These are phyloP conservation scores for Wallacemonas sp. DNA, from an alignment of 208 protist species.

Conservation along the genomic window DNA sequence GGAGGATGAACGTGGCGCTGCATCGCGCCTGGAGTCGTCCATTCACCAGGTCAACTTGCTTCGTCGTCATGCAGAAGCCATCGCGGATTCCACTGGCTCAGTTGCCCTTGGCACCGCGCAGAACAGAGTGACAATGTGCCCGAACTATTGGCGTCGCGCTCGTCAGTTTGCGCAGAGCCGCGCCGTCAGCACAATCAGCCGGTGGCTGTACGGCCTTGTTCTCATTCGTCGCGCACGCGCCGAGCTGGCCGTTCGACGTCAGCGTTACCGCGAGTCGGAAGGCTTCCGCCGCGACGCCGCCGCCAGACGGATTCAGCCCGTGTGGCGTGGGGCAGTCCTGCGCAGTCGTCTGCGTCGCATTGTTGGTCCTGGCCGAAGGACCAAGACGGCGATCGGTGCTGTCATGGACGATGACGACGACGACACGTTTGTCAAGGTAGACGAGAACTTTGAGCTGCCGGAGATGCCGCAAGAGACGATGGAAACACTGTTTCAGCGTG, in stretches of 20 bases:
- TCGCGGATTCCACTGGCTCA: no score
- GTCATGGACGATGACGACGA: constrained; percentile 39
- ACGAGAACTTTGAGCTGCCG: constrained; percentile 30
- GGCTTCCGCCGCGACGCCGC: constrained; percentile 44
- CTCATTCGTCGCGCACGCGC: constrained; percentile 28
- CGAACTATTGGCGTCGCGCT: constrained; percentile 27
- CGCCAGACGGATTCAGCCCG: constrained; percentile 69
- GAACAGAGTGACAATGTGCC: background rate
- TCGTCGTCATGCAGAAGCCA: no score
- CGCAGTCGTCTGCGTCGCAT: constrained; percentile 68
- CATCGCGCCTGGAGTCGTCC: background rate
- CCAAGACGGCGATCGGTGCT: background rate
- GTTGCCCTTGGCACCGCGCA: constrained; percentile 15
- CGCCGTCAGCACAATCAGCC: constrained; percentile 27
- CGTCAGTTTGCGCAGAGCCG: constrained; percentile 17
- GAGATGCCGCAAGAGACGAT: constrained; percentile 22
- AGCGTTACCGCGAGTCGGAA: constrained; percentile 24
- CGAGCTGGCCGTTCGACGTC: constrained; percentile 29
- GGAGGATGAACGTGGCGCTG: constrained; percentile 3
- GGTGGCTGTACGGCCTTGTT: constrained; percentile 29
- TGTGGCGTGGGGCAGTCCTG: constrained; percentile 81
- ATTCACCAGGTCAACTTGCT: background rate
- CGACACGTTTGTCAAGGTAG: constrained; percentile 52
- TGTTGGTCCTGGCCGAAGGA: background rate
- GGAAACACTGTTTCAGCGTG: constrained; percentile 37